phyloP scores from a whole-genome alignment of 108 stramenopile genomes.

The Stephanodiscus triporus region DNA sequence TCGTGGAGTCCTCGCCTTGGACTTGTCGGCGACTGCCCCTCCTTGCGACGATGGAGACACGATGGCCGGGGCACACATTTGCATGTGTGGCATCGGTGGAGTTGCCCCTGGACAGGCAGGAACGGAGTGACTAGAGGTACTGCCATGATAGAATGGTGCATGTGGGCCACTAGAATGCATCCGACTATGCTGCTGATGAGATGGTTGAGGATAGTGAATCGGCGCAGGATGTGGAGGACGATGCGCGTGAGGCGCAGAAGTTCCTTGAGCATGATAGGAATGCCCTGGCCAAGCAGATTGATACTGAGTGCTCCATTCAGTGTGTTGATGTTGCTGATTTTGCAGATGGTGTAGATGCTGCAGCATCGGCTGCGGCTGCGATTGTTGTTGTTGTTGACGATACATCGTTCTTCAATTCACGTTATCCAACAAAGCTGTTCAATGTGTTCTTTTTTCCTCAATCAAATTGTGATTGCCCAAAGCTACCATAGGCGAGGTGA shows the following conservation, averaged over 20 bases:
- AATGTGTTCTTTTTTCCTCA: not conserved
- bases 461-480: not conserved
- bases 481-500: not conserved
- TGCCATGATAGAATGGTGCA: conserved; percentile 5
- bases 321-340: conserved; percentile 1
- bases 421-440: not conserved
- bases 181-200: conserved; percentile 1
- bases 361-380: conserved; percentile 6
- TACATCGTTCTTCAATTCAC: not conserved
- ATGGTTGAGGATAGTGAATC: conserved; percentile 6
- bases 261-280: conserved; percentile 3
- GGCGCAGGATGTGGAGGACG: not conserved
- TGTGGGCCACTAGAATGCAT: not conserved
- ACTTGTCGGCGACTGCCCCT: not conserved
- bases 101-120: conserved; percentile 2
- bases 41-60: conserved; percentile 5
- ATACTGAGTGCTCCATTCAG: conserved; percentile 2
- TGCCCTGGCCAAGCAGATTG: conserved; percentile 8
- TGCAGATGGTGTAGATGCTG: conserved; percentile 3
- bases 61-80: not conserved
- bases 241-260: not conserved
- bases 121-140: not conserved
- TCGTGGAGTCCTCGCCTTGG: not conserved
- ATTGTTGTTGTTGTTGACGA: conserved; percentile 4
- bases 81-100: not conserved